Percentiles rank a stretch among this genome's conserved stretches.
Conservation (phyloP, 192 early-diverging fungal species). For the Chytriomyces sp. region DNA sequence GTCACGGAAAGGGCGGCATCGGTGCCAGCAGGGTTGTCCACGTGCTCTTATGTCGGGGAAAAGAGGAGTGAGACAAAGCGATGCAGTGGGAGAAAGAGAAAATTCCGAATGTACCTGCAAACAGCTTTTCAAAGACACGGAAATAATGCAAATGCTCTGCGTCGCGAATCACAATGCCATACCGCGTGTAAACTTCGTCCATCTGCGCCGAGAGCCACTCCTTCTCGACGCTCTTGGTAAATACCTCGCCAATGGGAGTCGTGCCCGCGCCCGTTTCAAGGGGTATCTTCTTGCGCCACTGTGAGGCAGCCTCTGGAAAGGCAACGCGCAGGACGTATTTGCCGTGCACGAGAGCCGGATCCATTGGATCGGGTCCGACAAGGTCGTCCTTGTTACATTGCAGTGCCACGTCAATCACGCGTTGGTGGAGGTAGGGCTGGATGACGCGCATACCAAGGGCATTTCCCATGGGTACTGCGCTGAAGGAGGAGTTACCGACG, state of each 20-base stretch:
- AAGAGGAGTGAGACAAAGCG: neutral
- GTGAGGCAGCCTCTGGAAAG: constrained; percentile 62
- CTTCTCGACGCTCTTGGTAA: constrained; percentile 27
- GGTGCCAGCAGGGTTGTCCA: no score
- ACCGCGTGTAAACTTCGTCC: constrained; percentile 37
- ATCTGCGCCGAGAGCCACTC: constrained; percentile 30
- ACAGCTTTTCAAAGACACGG: constrained; percentile 50
- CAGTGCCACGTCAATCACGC: constrained; percentile 57
- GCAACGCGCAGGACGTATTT: constrained; percentile 65
- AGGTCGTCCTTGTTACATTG: constrained; percentile 36
- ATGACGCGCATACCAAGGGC: constrained; percentile 64
- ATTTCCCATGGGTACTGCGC: constrained; percentile 51
- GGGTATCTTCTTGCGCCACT: constrained; percentile 67
- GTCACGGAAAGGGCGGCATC: neutral
- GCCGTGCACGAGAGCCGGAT: constrained; percentile 40
- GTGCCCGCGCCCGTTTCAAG: constrained; percentile 68
- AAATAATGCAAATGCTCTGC: constrained; percentile 68
- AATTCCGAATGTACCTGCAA: constrained; percentile 29
- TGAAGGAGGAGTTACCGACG: constrained; percentile 57
- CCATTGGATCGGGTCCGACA: constrained; percentile 19
- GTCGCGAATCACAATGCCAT: constrained; percentile 61
- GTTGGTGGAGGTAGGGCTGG: constrained; percentile 61
- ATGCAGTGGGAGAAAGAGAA: neutral
- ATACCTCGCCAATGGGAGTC: constrained; percentile 54
- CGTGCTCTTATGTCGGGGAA: constrained; percentile 5